A percentile compares a stretch with the other conserved stretches of the same genome.
Evolutionary conservation across 441 rosid species (phyloP).

Genomic region (Arabidopsis lyrata): DNA sequence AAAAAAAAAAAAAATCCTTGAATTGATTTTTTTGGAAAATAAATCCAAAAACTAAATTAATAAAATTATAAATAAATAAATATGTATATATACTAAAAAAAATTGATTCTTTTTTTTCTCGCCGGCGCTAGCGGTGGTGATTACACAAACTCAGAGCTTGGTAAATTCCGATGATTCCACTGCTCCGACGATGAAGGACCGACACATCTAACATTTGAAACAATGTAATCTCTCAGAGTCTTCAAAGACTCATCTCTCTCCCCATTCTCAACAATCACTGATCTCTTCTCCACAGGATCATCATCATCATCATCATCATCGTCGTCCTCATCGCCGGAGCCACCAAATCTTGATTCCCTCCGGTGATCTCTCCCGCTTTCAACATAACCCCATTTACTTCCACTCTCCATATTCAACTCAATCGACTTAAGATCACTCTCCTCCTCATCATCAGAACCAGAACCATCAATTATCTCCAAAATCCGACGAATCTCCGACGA

Average conservation of each 20-base stretch:
- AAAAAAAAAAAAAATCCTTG: neutral
- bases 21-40: neutral
- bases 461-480: constrained; percentile 52
- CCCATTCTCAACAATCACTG: constrained; percentile 55
- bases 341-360: constrained; percentile 23
- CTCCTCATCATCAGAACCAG: constrained; percentile 38
- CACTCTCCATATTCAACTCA: constrained; percentile 89
- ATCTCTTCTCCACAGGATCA: constrained; percentile 50
- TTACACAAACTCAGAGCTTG: constrained; percentile 43
- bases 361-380: neutral
- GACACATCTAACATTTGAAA: constrained; percentile 48
- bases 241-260: constrained; percentile 54
- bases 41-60: constrained; percentile 5
- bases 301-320: constrained; percentile 52
- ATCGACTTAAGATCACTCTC: constrained; percentile 93
- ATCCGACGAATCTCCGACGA: constrained; percentile 56
- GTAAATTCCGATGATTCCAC: constrained; percentile 40
- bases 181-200: constrained; percentile 39
- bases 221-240: constrained; percentile 62
- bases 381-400: constrained; percentile 74
- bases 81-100: constrained; percentile 21
- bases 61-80: constrained; percentile 22
- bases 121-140: constrained; percentile 30
- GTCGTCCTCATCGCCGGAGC: constrained; percentile 50
- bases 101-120: neutral